Evolutionary conservation across 2,329 filamentous ascomycete genomes (phyloP), one percentile per base, ranked within the genome.

Genomic region (Zymoseptoria passerinii): DNA sequence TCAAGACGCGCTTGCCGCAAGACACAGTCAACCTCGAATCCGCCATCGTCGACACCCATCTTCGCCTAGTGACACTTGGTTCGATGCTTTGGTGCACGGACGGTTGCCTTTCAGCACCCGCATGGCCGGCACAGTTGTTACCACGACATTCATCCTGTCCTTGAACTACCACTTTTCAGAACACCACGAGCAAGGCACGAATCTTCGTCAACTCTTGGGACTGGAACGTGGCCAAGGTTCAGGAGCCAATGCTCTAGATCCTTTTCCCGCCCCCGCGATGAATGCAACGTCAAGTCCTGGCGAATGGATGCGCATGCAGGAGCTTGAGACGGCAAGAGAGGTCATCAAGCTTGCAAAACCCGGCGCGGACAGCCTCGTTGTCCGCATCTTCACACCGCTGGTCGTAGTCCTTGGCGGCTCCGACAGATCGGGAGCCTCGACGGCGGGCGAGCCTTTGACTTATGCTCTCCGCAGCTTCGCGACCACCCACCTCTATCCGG

Each of bases 151-250:
- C 63, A 81, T 92, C 6, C 69, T 90, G 16, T 83, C 86, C 50
- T 83, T 89, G 0, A 89, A 92, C 65, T 89, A 85, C 79, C 89
- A 92, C 67, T 91, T 91, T 64, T 87, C 88, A 62, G 85, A 86
- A 51, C 80, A 80, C 52, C 80, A 80, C 55, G 80, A 78, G 52
- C 62, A 68, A 28, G 61, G 58, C 19, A 62, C 63, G 13, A 67
- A 63, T 50, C 52, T 73, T 1, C 61, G 72, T 6, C 65, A 73
- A 10, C 56, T 74, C 0, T 58, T 71, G 3, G 60, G 67, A 8
- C 59, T 71, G 50, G 61, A 67, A 53, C 56, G 62, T 62, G 60
- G 65, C 28, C 65, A 52, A 19, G 54, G 50, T 58, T 58, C 60
- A 10, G 62, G 35, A 27, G 44, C 64, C 13, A 55, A 59, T 28